Conservation (phyloP, 2,329 filamentous ascomycete genomes). For the Diaporthe sp. region DNA sequence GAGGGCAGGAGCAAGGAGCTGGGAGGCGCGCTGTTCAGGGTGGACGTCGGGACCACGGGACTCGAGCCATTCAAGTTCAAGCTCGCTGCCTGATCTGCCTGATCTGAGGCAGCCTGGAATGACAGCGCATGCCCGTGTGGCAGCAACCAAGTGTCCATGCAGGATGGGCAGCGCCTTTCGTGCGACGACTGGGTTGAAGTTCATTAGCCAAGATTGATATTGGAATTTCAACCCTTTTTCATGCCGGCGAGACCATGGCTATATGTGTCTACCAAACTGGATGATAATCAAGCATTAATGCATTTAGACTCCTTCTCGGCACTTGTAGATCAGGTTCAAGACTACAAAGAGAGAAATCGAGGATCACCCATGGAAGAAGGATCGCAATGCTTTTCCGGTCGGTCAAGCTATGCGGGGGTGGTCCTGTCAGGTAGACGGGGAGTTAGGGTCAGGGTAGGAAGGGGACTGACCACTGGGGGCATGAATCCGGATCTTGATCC, state of each 20-base stretch:
- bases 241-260: slow-evolving; percentile 21
- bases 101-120: background rate
- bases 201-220: slow-evolving; percentile 24
- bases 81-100: slow-evolving; percentile 48
- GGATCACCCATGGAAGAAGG: slow-evolving; percentile 12
- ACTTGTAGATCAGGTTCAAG: slow-evolving; percentile 16
- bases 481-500: slow-evolving; percentile 16
- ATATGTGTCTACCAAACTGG: slow-evolving; percentile 21
- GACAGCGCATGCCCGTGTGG: background rate
- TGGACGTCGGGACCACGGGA: slow-evolving; percentile 81
- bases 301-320: slow-evolving; percentile 1
- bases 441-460: background rate
- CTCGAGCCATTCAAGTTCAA: slow-evolving; percentile 74
- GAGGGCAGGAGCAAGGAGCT: slow-evolving; percentile 73
- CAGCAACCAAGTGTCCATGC: slow-evolving; percentile 11
- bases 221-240: background rate
- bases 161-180: slow-evolving; percentile 1
- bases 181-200: background rate
- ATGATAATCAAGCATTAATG: slow-evolving; percentile 22
- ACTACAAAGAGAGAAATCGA: background rate
- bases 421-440: background rate
- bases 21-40: slow-evolving; percentile 79
- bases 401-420: background rate
- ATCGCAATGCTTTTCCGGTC: background rate
- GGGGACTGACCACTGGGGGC: background rate